Evolutionary conservation across 257 asterid genomes (phyloP).

Genomic region (Anisodus tanguticus): DNA sequence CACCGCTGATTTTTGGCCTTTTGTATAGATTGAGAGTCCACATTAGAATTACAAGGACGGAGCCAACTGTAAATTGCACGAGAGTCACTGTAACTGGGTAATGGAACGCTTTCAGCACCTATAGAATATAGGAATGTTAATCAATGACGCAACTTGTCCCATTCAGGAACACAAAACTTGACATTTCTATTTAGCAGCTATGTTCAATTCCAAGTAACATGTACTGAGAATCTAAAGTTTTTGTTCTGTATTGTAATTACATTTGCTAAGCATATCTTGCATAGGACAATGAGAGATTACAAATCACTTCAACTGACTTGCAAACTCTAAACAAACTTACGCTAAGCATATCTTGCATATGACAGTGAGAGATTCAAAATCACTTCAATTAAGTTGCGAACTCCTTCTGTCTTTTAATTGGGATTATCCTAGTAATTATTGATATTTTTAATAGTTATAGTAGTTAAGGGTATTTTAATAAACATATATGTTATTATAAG

Average conservation of each 20-base stretch:
- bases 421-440: too few species aligned
- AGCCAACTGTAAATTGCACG: constrained; percentile 85
- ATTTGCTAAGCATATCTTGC: neutral
- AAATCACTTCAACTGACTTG: neutral
- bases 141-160: constrained; percentile 20
- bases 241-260: neutral
- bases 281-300: neutral
- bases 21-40: constrained; percentile 84
- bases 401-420: too few species aligned
- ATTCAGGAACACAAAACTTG: neutral
- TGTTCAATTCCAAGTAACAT: constrained; percentile 1
- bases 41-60: constrained; percentile 72
- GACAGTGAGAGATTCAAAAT: neutral
- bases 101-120: constrained; percentile 84
- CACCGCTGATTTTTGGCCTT: constrained; percentile 84
- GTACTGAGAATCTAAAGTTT: neutral
- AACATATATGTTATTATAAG: too few species aligned
- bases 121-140: constrained; percentile 31
- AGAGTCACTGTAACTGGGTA: constrained; percentile 86
- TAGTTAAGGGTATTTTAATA: too few species aligned
- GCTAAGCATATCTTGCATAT: neutral
- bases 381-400: neutral
- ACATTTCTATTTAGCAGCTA: neutral
- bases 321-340: neutral
- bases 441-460: too few species aligned